Base-by-base conservation (phyloP, 202 grass and related monocot genomes). In the Dendrocalamus latiflorus region DNA sequence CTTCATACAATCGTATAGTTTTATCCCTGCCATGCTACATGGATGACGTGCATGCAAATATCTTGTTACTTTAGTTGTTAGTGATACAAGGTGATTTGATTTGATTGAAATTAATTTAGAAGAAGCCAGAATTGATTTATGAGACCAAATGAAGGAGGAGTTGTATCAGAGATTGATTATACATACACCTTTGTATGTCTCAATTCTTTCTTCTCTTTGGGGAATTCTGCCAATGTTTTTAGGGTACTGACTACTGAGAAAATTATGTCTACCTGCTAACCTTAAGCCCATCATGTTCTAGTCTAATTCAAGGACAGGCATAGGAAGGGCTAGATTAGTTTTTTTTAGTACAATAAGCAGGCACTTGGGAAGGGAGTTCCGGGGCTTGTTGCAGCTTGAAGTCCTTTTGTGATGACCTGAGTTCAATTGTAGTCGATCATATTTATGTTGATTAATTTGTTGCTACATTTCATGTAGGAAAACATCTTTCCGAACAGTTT, bases 371-470 rank as follows among this genome's bases (percentile, higher is more conserved):
- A 38, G 43, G 6, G 0, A 64, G 57, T 77, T 62, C 30, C 6
- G 2, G 37, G 38, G 50, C 9, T 13, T 70, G 17, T 60, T 26
- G 11, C 11, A 14, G 34, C 20, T 64, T 45, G 28, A 78, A 70
- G 33, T 78, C 18, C 38, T 74, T 48, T 70, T 47, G 2, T 21
- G 37, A 68, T 84, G 9, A 56, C 54, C 5, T 68, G 51, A 74
- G 51, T 51, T 68, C 9, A 70, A 28, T 9, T 70, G 18, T 70
- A 45, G 49, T 70, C 18, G 47, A 28, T 16, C 18, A 5, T 70
- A 71, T 4, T 89, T 81, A 60, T 76, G 9, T 74, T 78, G 9
- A 49, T 76, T 76, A 62, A 38, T 28, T 51, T 80, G 12, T 57
- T 20, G 43, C 20, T 55, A 54, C 42, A 26, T 10, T 67, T 74